Evolutionary conservation across 768 basidiomycete genomes (phyloP).

Genomic region (Boletus huronensis): DNA sequence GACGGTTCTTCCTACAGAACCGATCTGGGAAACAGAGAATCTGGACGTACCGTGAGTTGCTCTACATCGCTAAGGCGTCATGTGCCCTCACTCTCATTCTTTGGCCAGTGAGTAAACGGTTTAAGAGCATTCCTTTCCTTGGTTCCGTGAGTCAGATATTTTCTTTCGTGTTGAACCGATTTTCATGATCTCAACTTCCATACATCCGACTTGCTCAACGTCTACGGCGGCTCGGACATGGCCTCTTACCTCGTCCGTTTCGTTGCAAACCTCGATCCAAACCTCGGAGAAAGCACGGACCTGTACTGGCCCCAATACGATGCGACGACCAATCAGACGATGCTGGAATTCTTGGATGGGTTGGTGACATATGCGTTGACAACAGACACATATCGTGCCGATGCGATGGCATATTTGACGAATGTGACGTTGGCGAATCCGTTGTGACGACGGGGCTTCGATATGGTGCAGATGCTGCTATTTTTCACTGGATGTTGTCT

Average conservation of each 20-base stretch:
- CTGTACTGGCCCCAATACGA: conserved; percentile 46
- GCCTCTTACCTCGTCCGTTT: conserved; percentile 34
- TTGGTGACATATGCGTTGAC: conserved; percentile 33
- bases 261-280: conserved; percentile 36
- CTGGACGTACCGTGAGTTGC: conserved; percentile 28
- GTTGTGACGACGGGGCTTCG: background rate
- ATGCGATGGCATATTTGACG: conserved; percentile 36
- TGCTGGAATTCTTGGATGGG: conserved; percentile 42
- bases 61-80: background rate
- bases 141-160: conserved; percentile 40
- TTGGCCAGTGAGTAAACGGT: conserved; percentile 37
- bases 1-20: conserved; percentile 44
- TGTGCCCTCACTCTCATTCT: background rate
- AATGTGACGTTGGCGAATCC: conserved; percentile 3
- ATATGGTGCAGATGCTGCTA: no score
- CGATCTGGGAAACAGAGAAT: conserved; percentile 37
- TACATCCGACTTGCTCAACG: conserved; percentile 39
- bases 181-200: conserved; percentile 37
- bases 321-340: conserved; percentile 19
- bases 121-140: conserved; percentile 39
- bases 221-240: conserved; percentile 43
- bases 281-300: conserved; percentile 28
- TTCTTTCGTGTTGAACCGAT: background rate
- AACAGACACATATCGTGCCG: conserved; percentile 42
- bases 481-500: no score